Conservation (phyloP, 1,284 basidiomycete genomes). For the Sporisorium sorghi region DNA sequence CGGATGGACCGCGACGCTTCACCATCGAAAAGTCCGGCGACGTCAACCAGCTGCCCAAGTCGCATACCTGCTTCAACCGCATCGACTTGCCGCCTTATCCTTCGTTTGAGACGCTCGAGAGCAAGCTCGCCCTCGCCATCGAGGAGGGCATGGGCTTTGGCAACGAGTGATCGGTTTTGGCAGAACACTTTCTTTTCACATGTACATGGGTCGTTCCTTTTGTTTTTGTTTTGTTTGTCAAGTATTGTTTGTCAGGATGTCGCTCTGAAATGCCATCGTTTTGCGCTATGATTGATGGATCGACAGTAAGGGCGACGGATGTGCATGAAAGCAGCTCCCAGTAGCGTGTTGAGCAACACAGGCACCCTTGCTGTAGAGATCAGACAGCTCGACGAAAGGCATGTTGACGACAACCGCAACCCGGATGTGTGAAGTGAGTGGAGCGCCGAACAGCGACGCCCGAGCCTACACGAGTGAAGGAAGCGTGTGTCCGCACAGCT, state of each 20-base stretch:
- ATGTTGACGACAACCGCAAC: too few species aligned
- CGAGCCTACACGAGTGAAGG: too few species aligned
- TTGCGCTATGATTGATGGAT: neutral
- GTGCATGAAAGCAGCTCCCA: too few species aligned
- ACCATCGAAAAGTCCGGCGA: conserved; percentile 69
- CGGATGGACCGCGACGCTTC: conserved; percentile 80
- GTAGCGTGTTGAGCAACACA: too few species aligned
- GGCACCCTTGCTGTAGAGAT: too few species aligned
- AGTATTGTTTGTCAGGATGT: too few species aligned
- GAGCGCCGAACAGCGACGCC: too few species aligned
- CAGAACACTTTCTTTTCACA: neutral
- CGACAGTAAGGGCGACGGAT: neutral
- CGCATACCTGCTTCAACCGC: conserved; percentile 69
- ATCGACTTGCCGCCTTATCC: conserved; percentile 69
- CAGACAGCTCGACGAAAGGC: too few species aligned
- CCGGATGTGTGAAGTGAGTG: too few species aligned
- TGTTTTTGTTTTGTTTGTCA: neutral
- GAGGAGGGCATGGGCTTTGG: conserved; percentile 67
- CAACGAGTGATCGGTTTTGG: conserved; percentile 52
- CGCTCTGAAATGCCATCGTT: conserved; percentile 6
- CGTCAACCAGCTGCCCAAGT: conserved; percentile 66
- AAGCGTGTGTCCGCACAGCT: too few species aligned
- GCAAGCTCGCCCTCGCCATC: conserved; percentile 67
- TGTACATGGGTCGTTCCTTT: conserved; percentile 3
- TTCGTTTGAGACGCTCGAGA: conserved; percentile 63